These are phyloP conservation scores for Daldinia decipiens DNA, from an alignment of 495 filamentous ascomycete species.

Conservation along the genomic window DNA sequence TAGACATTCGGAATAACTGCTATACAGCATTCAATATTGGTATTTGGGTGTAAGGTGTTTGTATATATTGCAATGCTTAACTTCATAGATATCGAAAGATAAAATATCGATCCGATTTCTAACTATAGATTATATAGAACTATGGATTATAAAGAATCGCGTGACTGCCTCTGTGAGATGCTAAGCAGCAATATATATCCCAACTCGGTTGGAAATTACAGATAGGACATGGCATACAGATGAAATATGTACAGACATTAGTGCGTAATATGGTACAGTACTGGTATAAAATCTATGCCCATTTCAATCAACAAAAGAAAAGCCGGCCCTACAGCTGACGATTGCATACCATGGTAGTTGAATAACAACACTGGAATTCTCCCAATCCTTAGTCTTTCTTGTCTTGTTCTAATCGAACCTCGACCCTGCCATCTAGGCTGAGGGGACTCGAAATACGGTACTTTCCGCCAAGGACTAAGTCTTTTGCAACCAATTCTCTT, in stretches of 20 bases:
- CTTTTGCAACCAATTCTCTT: conserved; percentile 89
- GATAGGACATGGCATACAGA: neutral
- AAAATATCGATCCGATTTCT: neutral
- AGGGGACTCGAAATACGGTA: conserved; percentile 70
- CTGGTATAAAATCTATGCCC: conserved; percentile 13
- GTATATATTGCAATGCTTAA: neutral
- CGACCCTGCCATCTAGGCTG: conserved; percentile 42
- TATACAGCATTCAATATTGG: too few relatives aligned
- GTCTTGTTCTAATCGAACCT: conserved; percentile 42
- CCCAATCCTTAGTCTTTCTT: conserved; percentile 4
- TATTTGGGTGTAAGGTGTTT: too few relatives aligned
- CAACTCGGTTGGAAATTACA: neutral
- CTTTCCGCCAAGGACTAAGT: conserved; percentile 74
- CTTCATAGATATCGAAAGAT: neutral
- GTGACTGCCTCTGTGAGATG: neutral
- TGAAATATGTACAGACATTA: neutral
- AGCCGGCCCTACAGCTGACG: conserved; percentile 23
- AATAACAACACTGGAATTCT: neutral
- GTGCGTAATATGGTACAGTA: conserved; percentile 18
- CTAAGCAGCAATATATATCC: neutral
- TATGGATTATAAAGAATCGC: neutral
- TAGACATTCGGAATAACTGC: too few relatives aligned
- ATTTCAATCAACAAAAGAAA: conserved; percentile 17
- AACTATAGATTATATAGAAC: neutral
- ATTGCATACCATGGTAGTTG: neutral